phyloP scores from a whole-genome alignment of 805 yeast species.

The Cyberlindnera americana region DNA sequence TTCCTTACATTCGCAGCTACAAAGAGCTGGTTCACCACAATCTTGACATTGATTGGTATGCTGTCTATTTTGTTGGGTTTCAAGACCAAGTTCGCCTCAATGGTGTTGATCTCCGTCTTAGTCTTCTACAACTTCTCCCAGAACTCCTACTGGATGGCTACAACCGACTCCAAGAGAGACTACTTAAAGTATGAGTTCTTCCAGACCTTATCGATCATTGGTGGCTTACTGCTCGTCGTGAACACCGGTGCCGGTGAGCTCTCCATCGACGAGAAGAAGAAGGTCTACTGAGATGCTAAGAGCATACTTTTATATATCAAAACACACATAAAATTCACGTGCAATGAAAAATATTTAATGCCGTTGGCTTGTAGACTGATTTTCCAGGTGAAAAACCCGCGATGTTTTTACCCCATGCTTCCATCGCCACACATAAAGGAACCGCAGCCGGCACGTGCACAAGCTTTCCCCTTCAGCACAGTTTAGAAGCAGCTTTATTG shows the following conservation, averaged over 20 bases:
- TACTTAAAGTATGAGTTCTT: constrained; percentile 87
- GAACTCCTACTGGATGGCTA: constrained; percentile 85
- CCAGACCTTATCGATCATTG: constrained; percentile 92
- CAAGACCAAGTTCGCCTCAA: constrained; percentile 87
- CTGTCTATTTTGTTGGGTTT: constrained; percentile 84
- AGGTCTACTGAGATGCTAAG: constrained; percentile 55
- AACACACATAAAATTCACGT: not conserved
- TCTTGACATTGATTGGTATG: constrained; percentile 67
- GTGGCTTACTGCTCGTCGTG: constrained; percentile 86
- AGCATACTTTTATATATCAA: too few species aligned
- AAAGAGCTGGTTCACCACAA: constrained; percentile 64
- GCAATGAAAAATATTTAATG: not conserved
- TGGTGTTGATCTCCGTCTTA: constrained; percentile 60
- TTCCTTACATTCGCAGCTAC: constrained; percentile 82
- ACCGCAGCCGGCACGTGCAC: too few species aligned
- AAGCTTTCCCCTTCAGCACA: too few species aligned
- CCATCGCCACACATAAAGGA: too few species aligned
- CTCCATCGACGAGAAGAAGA: constrained; percentile 93
- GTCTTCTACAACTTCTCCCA: constrained; percentile 71
- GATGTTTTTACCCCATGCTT: not conserved
- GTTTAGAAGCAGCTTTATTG: too few species aligned
- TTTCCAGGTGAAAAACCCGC: not conserved
- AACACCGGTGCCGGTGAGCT: constrained; percentile 96
- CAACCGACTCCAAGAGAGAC: constrained; percentile 75
- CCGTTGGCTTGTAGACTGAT: not conserved